A percentile compares a stretch with the other conserved stretches of the same genome.
phyloP scores from a whole-genome alignment of 169 alveolate genomes.

The Theileria parva region DNA sequence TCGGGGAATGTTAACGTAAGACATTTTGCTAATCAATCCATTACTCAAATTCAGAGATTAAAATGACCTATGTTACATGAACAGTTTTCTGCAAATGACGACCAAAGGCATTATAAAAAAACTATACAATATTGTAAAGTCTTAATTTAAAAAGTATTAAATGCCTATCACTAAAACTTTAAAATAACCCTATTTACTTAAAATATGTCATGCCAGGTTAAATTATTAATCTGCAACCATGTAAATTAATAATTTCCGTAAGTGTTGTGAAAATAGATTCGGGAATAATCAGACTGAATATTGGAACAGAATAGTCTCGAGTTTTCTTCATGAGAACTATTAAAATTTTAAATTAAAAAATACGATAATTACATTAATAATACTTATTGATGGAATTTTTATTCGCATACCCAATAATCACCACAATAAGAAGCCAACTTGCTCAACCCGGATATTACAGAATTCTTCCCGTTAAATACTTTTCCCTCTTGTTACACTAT shows the following conservation, averaged over 20 bases:
- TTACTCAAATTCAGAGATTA: not conserved
- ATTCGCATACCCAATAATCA: constrained; percentile 10
- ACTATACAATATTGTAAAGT: constrained; percentile 1
- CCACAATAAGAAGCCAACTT: not conserved
- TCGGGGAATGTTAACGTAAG: constrained; percentile 90
- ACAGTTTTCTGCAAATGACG: constrained; percentile 1
- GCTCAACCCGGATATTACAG: not conserved
- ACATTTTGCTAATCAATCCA: constrained; percentile 52
- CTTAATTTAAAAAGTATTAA: not conserved
- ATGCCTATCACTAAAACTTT: not conserved
- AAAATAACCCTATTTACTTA: not conserved
- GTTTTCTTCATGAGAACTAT: constrained; percentile 12
- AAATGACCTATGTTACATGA: not conserved
- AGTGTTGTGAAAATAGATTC: not conserved
- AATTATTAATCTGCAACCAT: not conserved
- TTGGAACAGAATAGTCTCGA: not conserved
- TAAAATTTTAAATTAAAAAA: not conserved
- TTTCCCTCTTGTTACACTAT: not conserved
- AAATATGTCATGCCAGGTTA: not conserved
- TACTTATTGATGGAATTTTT: not conserved
- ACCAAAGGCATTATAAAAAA: constrained; percentile 1
- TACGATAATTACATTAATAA: not conserved
- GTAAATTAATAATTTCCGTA: not conserved
- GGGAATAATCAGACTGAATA: not conserved
- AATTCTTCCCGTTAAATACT: not conserved